phyloP scores from a whole-genome alignment of 129 eudicot species.

The Artemisia annua region DNA sequence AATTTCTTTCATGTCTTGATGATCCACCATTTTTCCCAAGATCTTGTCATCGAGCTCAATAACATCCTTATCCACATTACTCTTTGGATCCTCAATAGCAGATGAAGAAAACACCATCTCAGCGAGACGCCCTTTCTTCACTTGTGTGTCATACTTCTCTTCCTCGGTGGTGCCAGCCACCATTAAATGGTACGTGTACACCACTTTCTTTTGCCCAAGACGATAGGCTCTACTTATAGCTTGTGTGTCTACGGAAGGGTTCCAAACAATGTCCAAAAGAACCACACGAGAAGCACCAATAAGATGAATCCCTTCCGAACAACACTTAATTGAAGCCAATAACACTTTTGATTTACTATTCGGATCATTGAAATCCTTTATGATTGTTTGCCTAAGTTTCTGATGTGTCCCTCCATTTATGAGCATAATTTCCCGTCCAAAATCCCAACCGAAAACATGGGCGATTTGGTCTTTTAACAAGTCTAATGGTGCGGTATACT shows the following conservation, averaged over 20 bases:
- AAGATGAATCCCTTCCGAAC: slow-evolving; percentile 58
- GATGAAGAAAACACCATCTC: slow-evolving; percentile 58
- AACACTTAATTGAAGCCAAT: slow-evolving; percentile 22
- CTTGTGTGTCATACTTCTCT: slow-evolving; percentile 53
- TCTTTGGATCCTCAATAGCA: slow-evolving; percentile 11
- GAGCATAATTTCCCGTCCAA: slow-evolving; percentile 31
- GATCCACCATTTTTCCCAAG: slow-evolving; percentile 43
- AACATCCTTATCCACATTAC: neutral
- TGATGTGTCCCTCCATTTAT: slow-evolving; percentile 43
- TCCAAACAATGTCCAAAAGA: slow-evolving; percentile 76
- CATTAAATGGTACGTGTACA: slow-evolving; percentile 59
- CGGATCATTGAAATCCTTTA: slow-evolving; percentile 43
- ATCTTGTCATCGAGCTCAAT: slow-evolving; percentile 34
- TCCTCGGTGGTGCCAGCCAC: slow-evolving; percentile 48
- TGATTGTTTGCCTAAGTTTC: slow-evolving; percentile 37
- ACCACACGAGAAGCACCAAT: slow-evolving; percentile 76
- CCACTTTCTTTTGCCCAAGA: slow-evolving; percentile 59
- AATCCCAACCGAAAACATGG: slow-evolving; percentile 32
- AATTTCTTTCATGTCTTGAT: slow-evolving; percentile 29
- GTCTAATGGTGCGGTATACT: slow-evolving; percentile 37
- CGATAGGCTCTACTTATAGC: slow-evolving; percentile 76
- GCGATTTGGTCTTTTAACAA: slow-evolving; percentile 38
- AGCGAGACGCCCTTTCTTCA: slow-evolving; percentile 48
- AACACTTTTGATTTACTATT: slow-evolving; percentile 37
- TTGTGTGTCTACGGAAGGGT: slow-evolving; percentile 69